Conservation (phyloP, 257 asterid genomes). For the Leonotis leonurus region DNA sequence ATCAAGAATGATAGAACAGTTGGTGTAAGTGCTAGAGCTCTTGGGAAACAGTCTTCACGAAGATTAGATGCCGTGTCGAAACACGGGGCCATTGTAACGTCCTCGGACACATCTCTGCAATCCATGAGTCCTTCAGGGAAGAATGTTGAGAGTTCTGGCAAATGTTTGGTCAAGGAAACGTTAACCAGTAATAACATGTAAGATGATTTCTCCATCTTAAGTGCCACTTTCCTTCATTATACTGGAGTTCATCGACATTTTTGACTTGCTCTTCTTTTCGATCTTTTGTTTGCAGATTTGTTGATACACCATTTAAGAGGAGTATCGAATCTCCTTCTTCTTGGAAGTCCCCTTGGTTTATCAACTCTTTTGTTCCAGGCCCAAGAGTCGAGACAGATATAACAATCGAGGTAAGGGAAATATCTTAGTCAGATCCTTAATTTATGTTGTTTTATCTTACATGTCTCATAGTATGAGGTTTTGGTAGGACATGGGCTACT, state of each 20-base stretch:
- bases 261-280: neutral
- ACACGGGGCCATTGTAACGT: slow-evolving; percentile 37
- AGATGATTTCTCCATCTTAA: slow-evolving; percentile 20
- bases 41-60: slow-evolving; percentile 30
- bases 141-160: slow-evolving; percentile 49
- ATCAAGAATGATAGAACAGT: slow-evolving; percentile 34
- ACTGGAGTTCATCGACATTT: neutral
- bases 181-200: slow-evolving; percentile 65
- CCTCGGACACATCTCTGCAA: slow-evolving; percentile 49
- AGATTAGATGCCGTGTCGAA: slow-evolving; percentile 41
- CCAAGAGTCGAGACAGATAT: slow-evolving; percentile 76
- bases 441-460: neutral
- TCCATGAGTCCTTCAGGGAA: slow-evolving; percentile 38
- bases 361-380: slow-evolving; percentile 61
- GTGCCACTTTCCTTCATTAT: neutral
- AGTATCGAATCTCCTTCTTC: slow-evolving; percentile 90
- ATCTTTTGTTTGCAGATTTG: slow-evolving; percentile 35
- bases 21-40: slow-evolving; percentile 36
- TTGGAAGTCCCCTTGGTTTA: slow-evolving; percentile 97
- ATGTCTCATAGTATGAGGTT: slow-evolving; percentile 9
- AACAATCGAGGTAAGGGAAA: slow-evolving; percentile 59
- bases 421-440: neutral
- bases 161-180: slow-evolving; percentile 40
- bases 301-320: slow-evolving; percentile 75
- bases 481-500: slow-evolving; percentile 72